Evolutionary conservation across 768 basidiomycete species (phyloP), one percentile per base, ranked within the genome.

Genomic region (Kondoa subrosea): DNA sequence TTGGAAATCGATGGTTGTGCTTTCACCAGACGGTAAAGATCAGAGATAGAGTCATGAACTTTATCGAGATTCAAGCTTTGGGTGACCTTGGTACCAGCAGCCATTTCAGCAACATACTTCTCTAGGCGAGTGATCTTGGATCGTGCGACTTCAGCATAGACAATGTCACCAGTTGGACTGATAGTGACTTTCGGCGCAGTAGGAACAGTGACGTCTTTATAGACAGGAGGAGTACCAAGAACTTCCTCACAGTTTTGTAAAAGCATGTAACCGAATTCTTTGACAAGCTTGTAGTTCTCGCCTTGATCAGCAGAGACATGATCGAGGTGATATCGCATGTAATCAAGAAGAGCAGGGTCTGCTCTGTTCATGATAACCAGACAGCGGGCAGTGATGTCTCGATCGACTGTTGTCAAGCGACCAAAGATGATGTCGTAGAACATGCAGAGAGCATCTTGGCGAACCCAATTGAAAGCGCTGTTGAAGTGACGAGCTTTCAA

Each of bases 391-490:
- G 95, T 75, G 77, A 92, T 91, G 76, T 93, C 91, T 65, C 91
- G 87, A 75, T 96, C 91, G 71, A 96, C 88, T 21, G 90, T 91
- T 27, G 87, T 91, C 66, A 95, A 83, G 58, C 87, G 85, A 61
- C 95, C 95, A 72, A 91, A 91, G 73, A 99, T 91, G 79, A 99
- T 95, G 77, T 97, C 93, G 78, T 92, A 96, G 80, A 86, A 97
- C 90, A 99, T 92, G 69, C 56, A 80, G 30, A 97, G 81, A 17
- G 91, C 90, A 70, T 95, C 92, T 79, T 99, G 95, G 69, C 93
- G 86, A 58, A 87, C 93, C 95, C 95, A 99, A 76, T 99, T 99
- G 95, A 93, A 99, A 3, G 88, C 91, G 1, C 93, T 97, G 76
- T 97, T 92, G 81, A 99, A 97, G 76, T 87, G 91, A 59, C 95